These are phyloP conservation scores for Myochromella boudieri DNA, from an alignment of 768 basidiomycete genomes.

Conservation along the genomic window DNA sequence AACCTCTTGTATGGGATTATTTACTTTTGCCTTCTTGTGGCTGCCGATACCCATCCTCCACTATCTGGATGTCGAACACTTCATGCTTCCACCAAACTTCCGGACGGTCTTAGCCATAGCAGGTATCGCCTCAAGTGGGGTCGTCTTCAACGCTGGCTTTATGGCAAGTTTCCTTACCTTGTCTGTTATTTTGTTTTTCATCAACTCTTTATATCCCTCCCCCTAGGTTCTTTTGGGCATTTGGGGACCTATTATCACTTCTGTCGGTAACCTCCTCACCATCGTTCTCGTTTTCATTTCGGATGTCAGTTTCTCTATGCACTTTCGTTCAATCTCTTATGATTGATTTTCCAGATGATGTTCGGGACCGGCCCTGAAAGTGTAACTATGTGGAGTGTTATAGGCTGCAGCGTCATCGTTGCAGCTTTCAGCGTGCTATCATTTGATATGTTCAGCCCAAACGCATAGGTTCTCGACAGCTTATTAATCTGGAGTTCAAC, in stretches of 20 bases:
- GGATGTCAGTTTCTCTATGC: constrained; percentile 55
- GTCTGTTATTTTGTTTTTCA: constrained; percentile 6
- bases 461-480: constrained; percentile 21
- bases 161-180: constrained; percentile 54
- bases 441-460: constrained; percentile 59
- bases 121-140: constrained; percentile 70
- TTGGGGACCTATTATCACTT: constrained; percentile 87
- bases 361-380: constrained; percentile 64
- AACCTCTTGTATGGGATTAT: constrained; percentile 77
- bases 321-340: not conserved
- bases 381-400: constrained; percentile 68
- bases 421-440: constrained; percentile 80
- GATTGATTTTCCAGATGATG: constrained; percentile 32
- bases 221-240: constrained; percentile 72
- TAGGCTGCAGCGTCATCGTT: constrained; percentile 80
- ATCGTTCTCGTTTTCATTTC: constrained; percentile 85
- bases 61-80: constrained; percentile 60
- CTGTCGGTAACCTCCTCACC: constrained; percentile 91
- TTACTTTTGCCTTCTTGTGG: constrained; percentile 76
- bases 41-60: constrained; percentile 77
- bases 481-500: too few species aligned
- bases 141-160: constrained; percentile 81
- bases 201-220: not conserved
- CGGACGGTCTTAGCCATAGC: constrained; percentile 50
- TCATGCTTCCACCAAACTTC: constrained; percentile 58